A percentile compares a stretch with the other conserved stretches of the same genome.
These are phyloP conservation scores for Penicillium brevicompactum DNA, from an alignment of 2,329 filamentous ascomycete species.

Conservation along the genomic window DNA sequence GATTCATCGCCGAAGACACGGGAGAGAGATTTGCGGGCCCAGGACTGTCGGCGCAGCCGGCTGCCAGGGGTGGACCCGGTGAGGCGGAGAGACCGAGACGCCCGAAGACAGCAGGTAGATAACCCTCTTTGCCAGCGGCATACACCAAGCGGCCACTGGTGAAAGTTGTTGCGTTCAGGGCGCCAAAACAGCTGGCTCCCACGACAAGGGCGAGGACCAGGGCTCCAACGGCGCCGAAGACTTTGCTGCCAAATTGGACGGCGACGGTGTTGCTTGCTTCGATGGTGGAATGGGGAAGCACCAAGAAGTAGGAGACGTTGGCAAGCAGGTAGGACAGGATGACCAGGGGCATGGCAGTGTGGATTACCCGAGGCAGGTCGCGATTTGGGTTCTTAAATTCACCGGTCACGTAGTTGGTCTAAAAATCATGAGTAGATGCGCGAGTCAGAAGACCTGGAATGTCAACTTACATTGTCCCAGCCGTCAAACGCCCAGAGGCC, in stretches of 20 bases:
- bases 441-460: background rate
- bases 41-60: conserved; percentile 51
- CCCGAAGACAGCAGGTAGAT: conserved; percentile 81
- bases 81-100: conserved; percentile 69
- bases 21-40: conserved; percentile 61
- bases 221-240: conserved; percentile 82
- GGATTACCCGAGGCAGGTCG: conserved; percentile 91
- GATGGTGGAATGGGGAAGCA: conserved; percentile 78
- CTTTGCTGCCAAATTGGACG: conserved; percentile 85
- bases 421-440: conserved; percentile 10
- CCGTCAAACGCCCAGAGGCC: conserved; percentile 98
- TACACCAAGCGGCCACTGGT: conserved; percentile 91
- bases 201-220: conserved; percentile 87
- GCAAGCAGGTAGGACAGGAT: conserved; percentile 88
- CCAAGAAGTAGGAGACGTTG: conserved; percentile 92
- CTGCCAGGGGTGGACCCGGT: conserved; percentile 27
- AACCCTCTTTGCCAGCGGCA: conserved; percentile 91
- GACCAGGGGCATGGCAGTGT: conserved; percentile 93
- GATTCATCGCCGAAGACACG: conserved; percentile 74
- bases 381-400: conserved; percentile 91
- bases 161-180: conserved; percentile 91
- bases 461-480: conserved; percentile 85
- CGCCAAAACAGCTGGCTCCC: conserved; percentile 87
- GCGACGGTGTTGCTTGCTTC: conserved; percentile 93
- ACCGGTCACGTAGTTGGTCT: conserved; percentile 95